Base-by-base conservation (phyloP, 352 stramenopile genomes). In the Phytophthora ramorum region DNA sequence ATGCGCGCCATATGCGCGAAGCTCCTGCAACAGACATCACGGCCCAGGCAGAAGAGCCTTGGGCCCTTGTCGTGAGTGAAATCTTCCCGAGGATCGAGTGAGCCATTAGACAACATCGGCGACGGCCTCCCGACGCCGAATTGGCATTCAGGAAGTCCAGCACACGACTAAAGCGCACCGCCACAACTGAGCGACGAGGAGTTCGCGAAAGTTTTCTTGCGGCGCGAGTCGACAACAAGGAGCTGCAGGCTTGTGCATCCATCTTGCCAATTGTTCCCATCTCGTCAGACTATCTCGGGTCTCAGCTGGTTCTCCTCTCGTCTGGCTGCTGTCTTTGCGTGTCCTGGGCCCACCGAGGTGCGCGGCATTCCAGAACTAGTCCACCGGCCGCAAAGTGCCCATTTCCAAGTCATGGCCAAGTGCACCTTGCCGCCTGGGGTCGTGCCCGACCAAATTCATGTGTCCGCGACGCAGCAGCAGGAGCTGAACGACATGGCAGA, bases 401-500 rank as follows among this genome's bases (percentile, higher is more conserved):
- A 32, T 0, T 32, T 32, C 7, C 19, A 34, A 57, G 9, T 22
- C 19, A 71, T 72, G 63, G 20, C 20, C 35, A 75, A 66, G 52
- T 40, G 20, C 41, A 37, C 35, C 1, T 28, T 46, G 1, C 30
- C 38, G 10, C 38, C 50, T 35, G 46, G 35, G 17, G 41, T 32
- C 0, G 48, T 76, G 6, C 68, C 68, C 7, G 52, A 76, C 16
- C 52, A 34, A 66, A 30, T 47, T 1, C 63, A 62, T 16, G 16
- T 68, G 28, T 58, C 64, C 44, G 47, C 52, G 26, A 49, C 55
- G 13, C 58, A 81, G 34, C 70, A 88, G 49, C 62, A 76, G 17
- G 62, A 54, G 38, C 64, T 90, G 38, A 67, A 71, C 34, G 70
- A 83, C 55, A 66, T 78, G 57, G 70, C 78, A 4, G 78, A 88